Evolutionary conservation across 768 basidiomycete species (phyloP).

Genomic region (Trametes maxima): DNA sequence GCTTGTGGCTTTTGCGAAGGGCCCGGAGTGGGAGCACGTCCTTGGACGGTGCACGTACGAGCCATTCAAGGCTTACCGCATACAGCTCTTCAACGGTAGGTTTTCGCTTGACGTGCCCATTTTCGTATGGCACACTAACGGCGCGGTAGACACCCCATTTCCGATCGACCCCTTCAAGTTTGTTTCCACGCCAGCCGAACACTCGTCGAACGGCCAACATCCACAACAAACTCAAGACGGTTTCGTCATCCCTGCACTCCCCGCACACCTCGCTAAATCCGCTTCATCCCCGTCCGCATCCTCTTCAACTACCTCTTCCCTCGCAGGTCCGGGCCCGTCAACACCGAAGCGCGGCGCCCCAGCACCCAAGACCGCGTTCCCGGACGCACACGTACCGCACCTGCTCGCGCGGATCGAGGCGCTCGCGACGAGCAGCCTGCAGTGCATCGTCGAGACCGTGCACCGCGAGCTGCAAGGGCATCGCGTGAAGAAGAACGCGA

Average conservation of each 20-base stretch:
- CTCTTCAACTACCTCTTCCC: slow-evolving; percentile 10
- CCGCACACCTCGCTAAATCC: slow-evolving; percentile 22
- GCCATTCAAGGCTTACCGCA: slow-evolving; percentile 71
- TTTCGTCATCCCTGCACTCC: slow-evolving; percentile 47
- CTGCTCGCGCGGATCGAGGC: slow-evolving; percentile 65
- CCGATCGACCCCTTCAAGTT: slow-evolving; percentile 81
- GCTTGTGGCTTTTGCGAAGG: slow-evolving; percentile 78
- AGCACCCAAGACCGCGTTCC: slow-evolving; percentile 62
- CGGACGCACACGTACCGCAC: slow-evolving; percentile 60
- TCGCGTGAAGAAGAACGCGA: slow-evolving; percentile 81
- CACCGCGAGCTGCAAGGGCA: slow-evolving; percentile 68
- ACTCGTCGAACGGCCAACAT: slow-evolving; percentile 33
- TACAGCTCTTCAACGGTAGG: slow-evolving; percentile 86
- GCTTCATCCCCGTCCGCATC: not conserved
- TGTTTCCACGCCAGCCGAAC: slow-evolving; percentile 52
- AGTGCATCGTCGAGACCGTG: slow-evolving; percentile 71
- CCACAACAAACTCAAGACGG: slow-evolving; percentile 29
- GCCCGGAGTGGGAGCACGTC: slow-evolving; percentile 76
- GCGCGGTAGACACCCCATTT: slow-evolving; percentile 61
- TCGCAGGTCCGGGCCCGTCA: slow-evolving; percentile 23
- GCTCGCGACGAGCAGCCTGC: slow-evolving; percentile 62
- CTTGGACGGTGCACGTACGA: slow-evolving; percentile 71
- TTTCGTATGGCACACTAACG: slow-evolving; percentile 4
- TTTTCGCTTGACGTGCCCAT: not conserved
- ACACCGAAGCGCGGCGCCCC: slow-evolving; percentile 31